phyloP scores from a whole-genome alignment of 768 basidiomycete species.

The Podaxis carcinomalis region DNA sequence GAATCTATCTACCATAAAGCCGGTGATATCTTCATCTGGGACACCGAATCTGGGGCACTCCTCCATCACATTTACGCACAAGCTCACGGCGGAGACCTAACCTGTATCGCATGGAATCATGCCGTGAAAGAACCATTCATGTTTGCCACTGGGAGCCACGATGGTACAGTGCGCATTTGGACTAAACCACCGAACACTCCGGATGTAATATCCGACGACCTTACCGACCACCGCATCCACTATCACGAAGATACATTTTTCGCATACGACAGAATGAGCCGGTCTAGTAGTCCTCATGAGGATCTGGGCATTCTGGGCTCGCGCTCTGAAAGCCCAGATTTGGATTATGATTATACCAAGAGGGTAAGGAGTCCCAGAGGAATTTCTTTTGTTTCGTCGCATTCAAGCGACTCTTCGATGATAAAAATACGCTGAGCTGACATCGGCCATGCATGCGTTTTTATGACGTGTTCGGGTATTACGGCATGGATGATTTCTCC shows the following conservation, averaged over 20 bases:
- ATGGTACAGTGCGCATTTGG: slow-evolving; percentile 75
- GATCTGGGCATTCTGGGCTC: not conserved
- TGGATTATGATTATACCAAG: not conserved
- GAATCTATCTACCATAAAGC: slow-evolving; percentile 34
- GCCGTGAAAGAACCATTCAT: slow-evolving; percentile 60
- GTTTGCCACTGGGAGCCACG: slow-evolving; percentile 76
- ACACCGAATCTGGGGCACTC: slow-evolving; percentile 70
- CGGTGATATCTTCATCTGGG: slow-evolving; percentile 86
- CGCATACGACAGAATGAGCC: not conserved
- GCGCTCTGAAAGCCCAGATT: not conserved
- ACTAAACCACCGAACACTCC: slow-evolving; percentile 31
- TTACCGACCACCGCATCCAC: not conserved
- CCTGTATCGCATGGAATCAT: slow-evolving; percentile 79
- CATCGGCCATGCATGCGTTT: not conserved
- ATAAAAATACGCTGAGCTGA: not conserved
- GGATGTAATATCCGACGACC: not conserved
- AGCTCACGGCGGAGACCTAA: slow-evolving; percentile 62
- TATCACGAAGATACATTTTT: not conserved
- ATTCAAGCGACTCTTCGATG: slow-evolving; percentile 8
- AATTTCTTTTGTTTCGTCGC: not conserved
- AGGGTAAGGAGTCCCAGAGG: not conserved
- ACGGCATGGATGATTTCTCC: not conserved
- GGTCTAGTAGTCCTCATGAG: slow-evolving; percentile 3
- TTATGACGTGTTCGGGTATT: no score
- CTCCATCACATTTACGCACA: slow-evolving; percentile 68